Base-by-base conservation (phyloP, 2,329 filamentous ascomycete species). In the Teratosphaeria pseudoeucalypti region DNA sequence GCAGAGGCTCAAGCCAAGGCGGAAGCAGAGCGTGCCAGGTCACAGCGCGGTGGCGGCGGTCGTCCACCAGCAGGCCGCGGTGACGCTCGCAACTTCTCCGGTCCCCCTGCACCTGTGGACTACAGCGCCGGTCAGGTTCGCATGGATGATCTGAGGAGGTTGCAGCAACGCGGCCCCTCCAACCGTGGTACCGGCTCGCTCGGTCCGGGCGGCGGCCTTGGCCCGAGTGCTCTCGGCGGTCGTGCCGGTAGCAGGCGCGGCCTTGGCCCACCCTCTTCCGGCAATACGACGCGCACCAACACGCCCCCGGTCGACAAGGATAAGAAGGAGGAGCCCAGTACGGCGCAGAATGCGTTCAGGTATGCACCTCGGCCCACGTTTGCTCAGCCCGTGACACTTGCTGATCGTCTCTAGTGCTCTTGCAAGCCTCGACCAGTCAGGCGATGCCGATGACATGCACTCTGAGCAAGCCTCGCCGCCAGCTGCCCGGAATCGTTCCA, bases 281-380 rank as follows among this genome's bases (percentile, higher is more conserved):
- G 85, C 68, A 84, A 87, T 66, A 95, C 90, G 58, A 96, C 92
- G 61, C 86, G 94, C 67, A 95, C 90, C 59, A 90, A 89, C 68
- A 97, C 92, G 55, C 92, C 92, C 58, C 89, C 91, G 54, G 80
- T 80, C 27, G 79, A 80, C 68, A 84, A 85, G 70, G 78, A 82
- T 64, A 80, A 81, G 70, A 80, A 82, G 68, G 79, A 81, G 63
- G 84, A 86, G 74, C 80, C 84, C 66, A 87, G 84, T 61, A 88
- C 88, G 34, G 72, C 75, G 71, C 85, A 86, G 67, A 99, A 99
- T 80, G 87, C 92, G 67, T 99, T 96, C 79, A 92, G 90, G 92
- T 96, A 85, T 81, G 87, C 67, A n/a, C 10, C 27, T 2, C 29
- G 2, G 2, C n/a, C 39, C 1, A 23, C 55, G 5, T 9, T 34